Conservation (phyloP, 2,329 filamentous ascomycete species). For the Emmonsia crescens region DNA sequence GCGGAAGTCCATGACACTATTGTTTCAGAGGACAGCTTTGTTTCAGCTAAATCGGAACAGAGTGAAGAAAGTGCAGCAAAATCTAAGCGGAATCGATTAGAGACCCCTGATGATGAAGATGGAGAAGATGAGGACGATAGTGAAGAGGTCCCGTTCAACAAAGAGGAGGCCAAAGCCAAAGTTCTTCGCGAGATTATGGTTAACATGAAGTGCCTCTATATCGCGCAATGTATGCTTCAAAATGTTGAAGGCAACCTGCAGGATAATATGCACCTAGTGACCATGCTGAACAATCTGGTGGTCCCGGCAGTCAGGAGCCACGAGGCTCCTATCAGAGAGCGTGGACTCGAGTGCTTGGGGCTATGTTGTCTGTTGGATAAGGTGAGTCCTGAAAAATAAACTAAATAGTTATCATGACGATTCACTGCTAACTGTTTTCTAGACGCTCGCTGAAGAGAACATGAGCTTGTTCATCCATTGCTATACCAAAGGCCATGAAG, state of each 20-base stretch:
- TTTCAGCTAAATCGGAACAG: slow-evolving; percentile 80
- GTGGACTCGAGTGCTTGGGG: slow-evolving; percentile 78
- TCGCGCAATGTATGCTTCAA: slow-evolving; percentile 93
- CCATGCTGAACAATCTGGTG: slow-evolving; percentile 96
- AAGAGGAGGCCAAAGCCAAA: slow-evolving; percentile 57
- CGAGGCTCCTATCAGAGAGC: slow-evolving; percentile 82
- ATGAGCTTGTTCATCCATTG: slow-evolving; percentile 89
- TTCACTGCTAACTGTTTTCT: slow-evolving; percentile 2
- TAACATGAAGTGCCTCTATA: slow-evolving; percentile 96
- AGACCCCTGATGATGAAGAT: slow-evolving; percentile 48
- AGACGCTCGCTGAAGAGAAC: slow-evolving; percentile 83
- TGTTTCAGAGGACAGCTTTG: slow-evolving; percentile 70
- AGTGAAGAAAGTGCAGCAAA: slow-evolving; percentile 52
- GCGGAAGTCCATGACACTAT: slow-evolving; percentile 96
- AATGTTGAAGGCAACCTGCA: slow-evolving; percentile 84
- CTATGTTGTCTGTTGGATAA: slow-evolving; percentile 86
- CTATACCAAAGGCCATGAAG: slow-evolving; percentile 83
- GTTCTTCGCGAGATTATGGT: slow-evolving; percentile 76
- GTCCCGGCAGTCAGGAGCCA: slow-evolving; percentile 90
- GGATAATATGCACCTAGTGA: slow-evolving; percentile 79
- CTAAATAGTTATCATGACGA: background rate
- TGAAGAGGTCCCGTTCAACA: slow-evolving; percentile 42
- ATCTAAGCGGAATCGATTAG: slow-evolving; percentile 30
- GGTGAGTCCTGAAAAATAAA: slow-evolving; percentile 30
- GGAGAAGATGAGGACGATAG: slow-evolving; percentile 37